These are phyloP conservation scores for Lyophyllum shimeji DNA, from an alignment of 768 basidiomycete species.

Conservation along the genomic window DNA sequence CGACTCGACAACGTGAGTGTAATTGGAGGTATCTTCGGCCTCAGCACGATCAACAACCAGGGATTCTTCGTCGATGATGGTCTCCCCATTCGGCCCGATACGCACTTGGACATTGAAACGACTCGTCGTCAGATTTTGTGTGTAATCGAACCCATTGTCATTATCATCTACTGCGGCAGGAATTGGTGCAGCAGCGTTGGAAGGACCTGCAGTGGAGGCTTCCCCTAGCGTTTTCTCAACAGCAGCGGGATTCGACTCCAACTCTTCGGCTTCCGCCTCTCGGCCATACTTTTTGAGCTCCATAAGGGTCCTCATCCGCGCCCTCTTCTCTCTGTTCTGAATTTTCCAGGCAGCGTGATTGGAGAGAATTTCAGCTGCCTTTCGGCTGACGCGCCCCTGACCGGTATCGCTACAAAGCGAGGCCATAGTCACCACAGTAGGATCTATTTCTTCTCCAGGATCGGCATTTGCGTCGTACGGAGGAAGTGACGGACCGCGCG, in stretches of 20 bases:
- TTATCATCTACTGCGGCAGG: conserved; percentile 39
- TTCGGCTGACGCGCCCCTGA: conserved; percentile 76
- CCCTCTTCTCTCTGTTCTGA: conserved; percentile 64
- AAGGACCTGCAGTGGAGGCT: conserved; percentile 13
- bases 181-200: conserved; percentile 9
- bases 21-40: conserved; percentile 63
- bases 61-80: conserved; percentile 84
- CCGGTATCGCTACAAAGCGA: conserved; percentile 75
- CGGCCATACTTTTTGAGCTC: conserved; percentile 77
- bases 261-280: conserved; percentile 41
- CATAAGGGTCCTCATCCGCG: conserved; percentile 59
- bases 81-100: conserved; percentile 84
- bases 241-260: conserved; percentile 18
- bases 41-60: conserved; percentile 77
- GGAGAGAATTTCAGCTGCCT: conserved; percentile 66
- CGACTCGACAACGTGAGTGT: conserved; percentile 79
- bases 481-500: conserved; percentile 50
- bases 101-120: conserved; percentile 85
- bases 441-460: conserved; percentile 78
- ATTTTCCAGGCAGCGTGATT: conserved; percentile 76
- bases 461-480: conserved; percentile 58
- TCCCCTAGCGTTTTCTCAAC: conserved; percentile 16
- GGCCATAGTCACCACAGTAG: conserved; percentile 84
- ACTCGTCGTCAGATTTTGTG: conserved; percentile 60
- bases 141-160: conserved; percentile 69